Evolutionary conservation across 305 asterid genomes (phyloP).

Genomic region (Stenogyne calaminthoides): DNA sequence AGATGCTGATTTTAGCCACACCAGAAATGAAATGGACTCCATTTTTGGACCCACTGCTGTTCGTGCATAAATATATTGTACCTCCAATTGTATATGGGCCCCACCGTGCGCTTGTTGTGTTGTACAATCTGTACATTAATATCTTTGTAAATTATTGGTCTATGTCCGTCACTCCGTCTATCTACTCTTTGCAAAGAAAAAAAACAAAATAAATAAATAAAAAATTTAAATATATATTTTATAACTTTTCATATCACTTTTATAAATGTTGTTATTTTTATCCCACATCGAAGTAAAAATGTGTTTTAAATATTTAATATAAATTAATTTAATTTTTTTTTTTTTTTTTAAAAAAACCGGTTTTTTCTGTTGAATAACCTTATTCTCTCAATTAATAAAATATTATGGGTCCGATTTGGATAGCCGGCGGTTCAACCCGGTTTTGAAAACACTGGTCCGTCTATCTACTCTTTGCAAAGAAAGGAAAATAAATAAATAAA

Average conservation of each 20-base stretch:
- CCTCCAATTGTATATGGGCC: constrained; percentile 14
- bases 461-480: not conserved
- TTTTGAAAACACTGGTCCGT: too few relatives aligned
- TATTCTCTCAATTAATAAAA: too few relatives aligned
- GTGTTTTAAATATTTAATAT: too few relatives aligned
- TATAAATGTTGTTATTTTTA: too few relatives aligned
- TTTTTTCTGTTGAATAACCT: too few relatives aligned
- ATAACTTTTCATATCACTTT: too few relatives aligned
- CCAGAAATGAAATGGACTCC: constrained; percentile 59
- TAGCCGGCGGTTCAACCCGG: too few relatives aligned
- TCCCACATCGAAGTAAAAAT: too few relatives aligned
- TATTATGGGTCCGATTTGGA: too few relatives aligned
- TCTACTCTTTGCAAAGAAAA: not conserved
- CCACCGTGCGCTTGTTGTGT: constrained; percentile 16
- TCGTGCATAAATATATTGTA: constrained; percentile 52
- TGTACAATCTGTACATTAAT: constrained; percentile 26
- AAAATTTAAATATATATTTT: too few relatives aligned
- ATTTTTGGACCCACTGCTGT: constrained; percentile 52
- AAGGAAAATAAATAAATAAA: not conserved
- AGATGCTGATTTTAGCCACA: constrained; percentile 17
- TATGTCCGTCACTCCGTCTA: not conserved
- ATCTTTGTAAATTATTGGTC: constrained; percentile 21
- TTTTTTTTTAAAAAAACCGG: too few relatives aligned
- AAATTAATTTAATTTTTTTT: too few relatives aligned
- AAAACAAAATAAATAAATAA: constrained; percentile 7